A percentile compares a stretch with the other conserved stretches of the same genome.
phyloP scores from a whole-genome alignment of 164 flowering plant species.

The Nelumbo lutea region DNA sequence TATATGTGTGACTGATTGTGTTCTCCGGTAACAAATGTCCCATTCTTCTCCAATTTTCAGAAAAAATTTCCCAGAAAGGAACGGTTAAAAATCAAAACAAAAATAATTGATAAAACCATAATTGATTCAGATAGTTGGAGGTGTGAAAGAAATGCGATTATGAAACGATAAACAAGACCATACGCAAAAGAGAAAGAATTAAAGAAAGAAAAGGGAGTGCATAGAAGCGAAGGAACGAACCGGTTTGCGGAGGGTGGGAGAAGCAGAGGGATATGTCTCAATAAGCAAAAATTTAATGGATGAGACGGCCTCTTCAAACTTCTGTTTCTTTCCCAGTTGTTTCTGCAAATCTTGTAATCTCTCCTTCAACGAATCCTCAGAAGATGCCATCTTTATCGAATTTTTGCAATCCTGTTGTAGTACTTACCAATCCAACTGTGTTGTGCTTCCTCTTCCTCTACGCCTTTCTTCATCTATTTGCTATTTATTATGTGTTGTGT shows the following conservation, averaged over 20 bases:
- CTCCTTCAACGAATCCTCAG: constrained; percentile 34
- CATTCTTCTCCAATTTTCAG: too few relatives aligned
- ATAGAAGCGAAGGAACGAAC: constrained; percentile 22
- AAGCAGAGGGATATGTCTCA: constrained; percentile 52
- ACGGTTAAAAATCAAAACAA: too few relatives aligned
- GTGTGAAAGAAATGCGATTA: too few relatives aligned
- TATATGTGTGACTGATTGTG: too few relatives aligned
- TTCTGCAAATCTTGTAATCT: constrained; percentile 67
- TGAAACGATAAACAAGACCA: too few relatives aligned
- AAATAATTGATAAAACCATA: too few relatives aligned
- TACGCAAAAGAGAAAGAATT: too few relatives aligned
- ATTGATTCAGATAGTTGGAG: too few relatives aligned
- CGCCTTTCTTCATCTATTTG: background rate
- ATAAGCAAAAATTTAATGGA: constrained; percentile 48
- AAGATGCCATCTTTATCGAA: constrained; percentile 20
- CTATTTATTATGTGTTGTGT: background rate
- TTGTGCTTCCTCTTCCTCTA: background rate
- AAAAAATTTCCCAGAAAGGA: too few relatives aligned
- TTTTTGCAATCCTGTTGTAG: background rate
- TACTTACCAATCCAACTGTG: background rate
- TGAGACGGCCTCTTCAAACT: constrained; percentile 69
- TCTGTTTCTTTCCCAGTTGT: constrained; percentile 66
- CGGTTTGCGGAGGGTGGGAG: constrained; percentile 64
- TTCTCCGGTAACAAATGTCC: too few relatives aligned
- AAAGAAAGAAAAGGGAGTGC: background rate